Base-by-base conservation (phyloP, 1,139 yeast species). In the Geotrichum aggregatum region DNA sequence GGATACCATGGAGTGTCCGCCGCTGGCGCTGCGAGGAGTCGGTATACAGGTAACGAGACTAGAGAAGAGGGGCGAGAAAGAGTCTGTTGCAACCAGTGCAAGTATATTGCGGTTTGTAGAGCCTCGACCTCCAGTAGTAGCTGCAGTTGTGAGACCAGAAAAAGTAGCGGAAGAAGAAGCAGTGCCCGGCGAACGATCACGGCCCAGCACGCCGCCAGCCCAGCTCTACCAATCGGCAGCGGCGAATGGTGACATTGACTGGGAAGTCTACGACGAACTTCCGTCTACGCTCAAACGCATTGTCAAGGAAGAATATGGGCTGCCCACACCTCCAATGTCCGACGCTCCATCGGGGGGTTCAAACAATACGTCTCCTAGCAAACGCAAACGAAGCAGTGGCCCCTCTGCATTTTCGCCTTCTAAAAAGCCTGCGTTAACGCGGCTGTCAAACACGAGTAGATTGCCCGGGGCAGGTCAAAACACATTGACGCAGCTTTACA, bases 11-110 rank as follows among this genome's bases (percentile, higher is more conserved):
- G 76, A 77, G 35, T 76, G 86, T 46, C 83, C 85, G 0, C 82
- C 87, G 0, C 64, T 64, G 5, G 96, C 87, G 47, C 68, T 91
- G 13, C 71, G 98, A 52, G 98, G 98, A 0, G 68, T 91, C 1
- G 84, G 95, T 0, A 73, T 91, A 0, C 84, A 82, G 36, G 73
- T 88, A 68, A 74, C 77, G 3, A 48, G 47, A 36, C 34, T 54
- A 22, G 50, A 34, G 35, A 21, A 39, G 5, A 43, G 34, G 14
- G 47, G 38, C 8, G 36, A n/a, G 18, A 34, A 13, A 18, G 36
- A n/a, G 36, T 2, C 34, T 34, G 36, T n/a, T 5, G 18, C 21
- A 5, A 18, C 21, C 10, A n/a, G 19, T 13, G 21, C 16, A 3
- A 43, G 47, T 13, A 26, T 40, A 5, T 26, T 42, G 34, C 24